These are phyloP conservation scores for Trichoderma pleuroti DNA, from an alignment of 2,329 filamentous ascomycete genomes.

Conservation along the genomic window DNA sequence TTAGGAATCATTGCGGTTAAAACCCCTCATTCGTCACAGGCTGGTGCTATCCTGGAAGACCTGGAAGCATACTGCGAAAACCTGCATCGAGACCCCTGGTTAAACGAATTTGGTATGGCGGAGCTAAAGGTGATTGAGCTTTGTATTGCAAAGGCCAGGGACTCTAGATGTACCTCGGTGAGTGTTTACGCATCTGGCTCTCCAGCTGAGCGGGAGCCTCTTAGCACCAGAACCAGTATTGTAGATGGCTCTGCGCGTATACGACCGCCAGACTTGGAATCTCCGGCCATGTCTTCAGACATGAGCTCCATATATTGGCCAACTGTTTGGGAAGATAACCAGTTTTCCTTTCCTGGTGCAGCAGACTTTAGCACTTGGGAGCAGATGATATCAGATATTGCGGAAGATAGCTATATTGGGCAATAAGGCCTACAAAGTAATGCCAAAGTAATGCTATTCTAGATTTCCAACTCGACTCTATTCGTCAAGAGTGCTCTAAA, in stretches of 20 bases:
- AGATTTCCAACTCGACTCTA: neutral
- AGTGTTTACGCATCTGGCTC: neutral
- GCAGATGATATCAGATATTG: conserved; percentile 10
- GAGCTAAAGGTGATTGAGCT: conserved; percentile 3
- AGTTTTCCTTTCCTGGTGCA: conserved; percentile 4
- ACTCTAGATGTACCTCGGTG: neutral
- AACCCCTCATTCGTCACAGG: neutral
- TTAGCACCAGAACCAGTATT: neutral
- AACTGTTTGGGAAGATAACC: conserved; percentile 2
- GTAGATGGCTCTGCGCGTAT: neutral
- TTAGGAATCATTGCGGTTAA: conserved; percentile 1
- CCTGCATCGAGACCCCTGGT: conserved; percentile 1
- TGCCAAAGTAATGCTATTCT: neutral
- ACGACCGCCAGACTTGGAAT: conserved; percentile 2
- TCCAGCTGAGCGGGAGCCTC: neutral
- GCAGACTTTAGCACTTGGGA: conserved; percentile 8
- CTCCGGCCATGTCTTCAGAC: neutral
- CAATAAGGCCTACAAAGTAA: neutral
- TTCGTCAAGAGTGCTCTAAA: neutral
- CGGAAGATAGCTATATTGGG: conserved; percentile 2
- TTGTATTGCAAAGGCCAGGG: conserved; percentile 4
- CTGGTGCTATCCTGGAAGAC: neutral
- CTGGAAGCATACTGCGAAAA: conserved; percentile 8
- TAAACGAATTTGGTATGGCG: conserved; percentile 9
- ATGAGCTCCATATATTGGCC: conserved; percentile 14